These are phyloP conservation scores for Xanthoparmelia taractica DNA, from an alignment of 495 filamentous ascomycete species.

Conservation along the genomic window DNA sequence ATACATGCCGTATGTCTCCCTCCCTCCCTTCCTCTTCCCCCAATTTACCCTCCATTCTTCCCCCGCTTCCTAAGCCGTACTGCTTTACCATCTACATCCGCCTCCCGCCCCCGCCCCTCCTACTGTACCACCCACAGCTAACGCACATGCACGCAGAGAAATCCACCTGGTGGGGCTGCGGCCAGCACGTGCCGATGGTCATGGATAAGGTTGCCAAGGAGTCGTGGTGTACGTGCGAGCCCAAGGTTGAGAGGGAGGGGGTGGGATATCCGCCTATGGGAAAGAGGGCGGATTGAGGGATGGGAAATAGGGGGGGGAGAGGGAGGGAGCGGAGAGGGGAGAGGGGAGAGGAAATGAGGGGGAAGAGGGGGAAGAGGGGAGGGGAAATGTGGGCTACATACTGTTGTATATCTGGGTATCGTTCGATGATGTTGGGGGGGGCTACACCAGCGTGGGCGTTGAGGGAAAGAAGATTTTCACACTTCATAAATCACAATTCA, in stretches of 20 bases:
- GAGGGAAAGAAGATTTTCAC: background rate
- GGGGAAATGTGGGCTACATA: background rate
- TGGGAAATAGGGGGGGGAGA: slow-evolving; percentile 16
- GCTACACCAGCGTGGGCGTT: background rate
- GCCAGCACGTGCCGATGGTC: slow-evolving; percentile 56
- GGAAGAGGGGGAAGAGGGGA: background rate
- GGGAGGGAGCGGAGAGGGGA: background rate
- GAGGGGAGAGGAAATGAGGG: slow-evolving; percentile 11
- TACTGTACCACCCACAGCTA: background rate
- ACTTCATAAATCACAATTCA: background rate
- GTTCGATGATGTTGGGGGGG: background rate
- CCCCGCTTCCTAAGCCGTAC: no score
- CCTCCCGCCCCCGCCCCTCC: background rate
- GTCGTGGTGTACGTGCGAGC: slow-evolving; percentile 57
- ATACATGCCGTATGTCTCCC: slow-evolving; percentile 39
- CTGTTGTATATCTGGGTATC: no score
- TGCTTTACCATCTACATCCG: no score
- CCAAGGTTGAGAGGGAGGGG: slow-evolving; percentile 52
- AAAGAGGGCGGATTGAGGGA: slow-evolving; percentile 34
- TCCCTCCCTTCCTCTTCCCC: background rate
- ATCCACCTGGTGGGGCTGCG: slow-evolving; percentile 64
- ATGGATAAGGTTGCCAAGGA: slow-evolving; percentile 53
- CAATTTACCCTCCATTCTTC: background rate
- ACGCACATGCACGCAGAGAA: slow-evolving; percentile 43
- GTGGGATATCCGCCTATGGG: slow-evolving; percentile 58